Evolutionary conservation across 805 yeast species (phyloP).

Genomic region (Candida oleophila): DNA sequence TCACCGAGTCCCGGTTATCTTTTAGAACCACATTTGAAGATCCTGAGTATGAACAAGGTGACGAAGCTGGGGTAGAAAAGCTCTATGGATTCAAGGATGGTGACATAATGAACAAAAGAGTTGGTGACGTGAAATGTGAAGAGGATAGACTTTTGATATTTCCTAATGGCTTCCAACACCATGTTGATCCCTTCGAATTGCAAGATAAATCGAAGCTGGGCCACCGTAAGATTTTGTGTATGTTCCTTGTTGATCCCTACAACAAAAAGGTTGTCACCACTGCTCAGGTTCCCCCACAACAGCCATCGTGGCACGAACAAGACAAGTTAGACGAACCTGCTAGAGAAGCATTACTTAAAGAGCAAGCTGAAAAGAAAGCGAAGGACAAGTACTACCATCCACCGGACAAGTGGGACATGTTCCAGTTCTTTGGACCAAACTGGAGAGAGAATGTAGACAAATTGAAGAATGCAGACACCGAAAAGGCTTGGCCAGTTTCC

Average conservation of each 20-base stretch:
- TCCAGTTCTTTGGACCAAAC: slow-evolving; percentile 5
- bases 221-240: slow-evolving; percentile 38
- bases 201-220: slow-evolving; percentile 35
- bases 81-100: slow-evolving; percentile 31
- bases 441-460: slow-evolving; percentile 3
- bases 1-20: slow-evolving; percentile 29
- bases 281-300: slow-evolving; percentile 38
- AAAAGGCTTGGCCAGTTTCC: not conserved
- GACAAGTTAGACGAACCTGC: slow-evolving; percentile 8
- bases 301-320: slow-evolving; percentile 30
- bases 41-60: slow-evolving; percentile 36
- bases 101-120: slow-evolving; percentile 17
- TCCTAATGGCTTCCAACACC: slow-evolving; percentile 40
- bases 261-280: slow-evolving; percentile 26
- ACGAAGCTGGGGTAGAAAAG: slow-evolving; percentile 19
- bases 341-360: slow-evolving; percentile 6
- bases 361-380: not conserved
- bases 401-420: slow-evolving; percentile 1
- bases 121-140: slow-evolving; percentile 25
- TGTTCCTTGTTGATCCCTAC: slow-evolving; percentile 38
- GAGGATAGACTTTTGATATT: slow-evolving; percentile 32
- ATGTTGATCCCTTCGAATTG: slow-evolving; percentile 38
- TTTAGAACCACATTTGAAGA: slow-evolving; percentile 29
- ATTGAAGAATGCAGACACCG: slow-evolving; percentile 2
- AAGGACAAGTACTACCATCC: not conserved